Percentiles rank a stretch among this genome's conserved stretches.
Evolutionary conservation across 495 filamentous ascomycete genomes (phyloP).

Genomic region (Hypoxylon cercidicola): DNA sequence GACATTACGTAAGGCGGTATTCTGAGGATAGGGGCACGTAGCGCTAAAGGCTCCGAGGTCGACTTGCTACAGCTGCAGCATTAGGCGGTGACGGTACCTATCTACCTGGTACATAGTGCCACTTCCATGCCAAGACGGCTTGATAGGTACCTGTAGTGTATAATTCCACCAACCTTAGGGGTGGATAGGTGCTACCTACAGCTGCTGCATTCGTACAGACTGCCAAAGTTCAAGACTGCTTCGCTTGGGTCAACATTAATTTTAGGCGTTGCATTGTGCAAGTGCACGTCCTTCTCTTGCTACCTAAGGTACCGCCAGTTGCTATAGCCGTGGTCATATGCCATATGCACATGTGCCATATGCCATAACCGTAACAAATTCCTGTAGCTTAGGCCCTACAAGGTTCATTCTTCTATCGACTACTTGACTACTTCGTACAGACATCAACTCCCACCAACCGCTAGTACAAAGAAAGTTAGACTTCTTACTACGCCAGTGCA

Average conservation of each 20-base stretch:
- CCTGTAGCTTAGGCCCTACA: not conserved
- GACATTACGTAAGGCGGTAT: not conserved
- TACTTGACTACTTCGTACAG: constrained; percentile 11
- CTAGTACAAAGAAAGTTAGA: constrained; percentile 47
- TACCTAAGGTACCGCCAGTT: not conserved
- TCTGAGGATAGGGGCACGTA: not conserved
- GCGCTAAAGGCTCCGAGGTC: too few species aligned
- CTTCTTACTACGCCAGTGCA: constrained; percentile 36
- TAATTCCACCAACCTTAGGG: constrained; percentile 21
- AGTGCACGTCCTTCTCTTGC: constrained; percentile 21
- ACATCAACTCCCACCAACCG: constrained; percentile 6
- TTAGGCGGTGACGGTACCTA: too few species aligned
- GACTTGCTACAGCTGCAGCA: too few species aligned
- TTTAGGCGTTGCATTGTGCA: constrained; percentile 21
- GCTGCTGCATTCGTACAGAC: not conserved
- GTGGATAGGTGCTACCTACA: not conserved
- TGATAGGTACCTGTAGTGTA: too few species aligned
- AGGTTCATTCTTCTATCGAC: constrained; percentile 14
- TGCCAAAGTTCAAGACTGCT: constrained; percentile 24
- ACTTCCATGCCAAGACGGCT: too few species aligned
- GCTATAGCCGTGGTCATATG: too few species aligned
- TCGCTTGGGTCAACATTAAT: constrained; percentile 28
- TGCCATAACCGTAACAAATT: too few species aligned
- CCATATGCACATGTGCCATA: too few species aligned
- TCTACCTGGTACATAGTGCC: too few species aligned